Percentiles rank a stretch among this genome's conserved stretches.
Conservation (phyloP, 805 yeast species). For the Isabelozyma heimii region DNA sequence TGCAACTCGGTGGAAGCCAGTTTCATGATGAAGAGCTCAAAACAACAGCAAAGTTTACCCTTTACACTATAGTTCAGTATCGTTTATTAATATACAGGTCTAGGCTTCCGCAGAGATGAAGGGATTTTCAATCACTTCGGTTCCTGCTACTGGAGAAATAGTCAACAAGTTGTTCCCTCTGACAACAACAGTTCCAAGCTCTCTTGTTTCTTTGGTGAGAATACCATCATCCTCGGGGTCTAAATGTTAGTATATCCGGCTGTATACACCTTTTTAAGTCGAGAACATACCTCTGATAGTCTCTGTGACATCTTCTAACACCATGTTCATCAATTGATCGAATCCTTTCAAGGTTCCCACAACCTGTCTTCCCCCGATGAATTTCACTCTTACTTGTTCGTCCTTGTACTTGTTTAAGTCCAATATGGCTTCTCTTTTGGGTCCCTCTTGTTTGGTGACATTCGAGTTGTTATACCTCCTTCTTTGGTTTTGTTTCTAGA, state of each 20-base stretch:
- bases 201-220: constrained; percentile 57
- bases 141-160: constrained; percentile 72
- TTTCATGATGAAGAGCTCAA: too few relatives aligned
- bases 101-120: constrained; percentile 30
- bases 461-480: constrained; percentile 5
- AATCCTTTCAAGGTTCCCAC: constrained; percentile 79
- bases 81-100: constrained; percentile 7
- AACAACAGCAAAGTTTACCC: too few relatives aligned
- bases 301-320: constrained; percentile 70
- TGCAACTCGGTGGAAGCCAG: too few relatives aligned
- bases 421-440: constrained; percentile 86
- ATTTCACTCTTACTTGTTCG: constrained; percentile 67
- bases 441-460: constrained; percentile 52
- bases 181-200: constrained; percentile 74
- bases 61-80: too few relatives aligned
- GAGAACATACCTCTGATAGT: constrained; percentile 48
- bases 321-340: constrained; percentile 78
- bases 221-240: constrained; percentile 63
- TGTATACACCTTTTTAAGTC: background rate
- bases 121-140: constrained; percentile 69
- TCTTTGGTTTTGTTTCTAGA: constrained; percentile 5
- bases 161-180: constrained; percentile 80
- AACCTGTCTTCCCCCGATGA: constrained; percentile 85
- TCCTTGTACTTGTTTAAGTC: constrained; percentile 78
- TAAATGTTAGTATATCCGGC: constrained; percentile 12